Base-by-base conservation (phyloP, 1,284 basidiomycete species). In the Inonotus hispidus region DNA sequence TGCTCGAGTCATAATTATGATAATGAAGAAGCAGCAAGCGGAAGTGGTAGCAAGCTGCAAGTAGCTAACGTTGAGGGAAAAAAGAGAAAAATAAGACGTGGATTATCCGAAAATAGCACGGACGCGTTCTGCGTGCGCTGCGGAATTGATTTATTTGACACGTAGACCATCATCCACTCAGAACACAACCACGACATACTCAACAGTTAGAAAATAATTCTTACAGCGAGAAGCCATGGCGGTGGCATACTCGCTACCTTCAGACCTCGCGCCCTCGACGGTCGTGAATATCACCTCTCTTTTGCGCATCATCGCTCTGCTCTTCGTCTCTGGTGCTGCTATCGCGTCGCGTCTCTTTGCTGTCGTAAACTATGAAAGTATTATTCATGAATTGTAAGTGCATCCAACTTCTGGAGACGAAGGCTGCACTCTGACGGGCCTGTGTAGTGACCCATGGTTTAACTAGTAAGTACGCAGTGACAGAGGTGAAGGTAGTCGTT, bases 291-390 rank as follows among this genome's bases (percentile, higher is more conserved):
- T 91, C 19, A 83, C 88, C 60, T 93, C 91, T 59, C 79, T 96
- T 66, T 77, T 98, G 65, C 87, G 92, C 64, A 92, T 95, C 65
- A 81, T 95, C 66, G 89, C 94, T 29, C 85, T 98, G 60, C 82
- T 84, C 16, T 81, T 95, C 70, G 95, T 97, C 69, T 93, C 92
- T 62, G 92, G 84, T 61, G 95, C 96, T 64, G 97, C 97, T 43
- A 90, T 99, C 70, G 89, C 95, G 39, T 96, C 94, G 62, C 88
- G 97, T 72, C 81, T 99, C 68, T 99, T 99, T 73, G 95, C 96
- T 64, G 97, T 99, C 68, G 81, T 99, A 66, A 93, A 98, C 67
- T 97, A 98, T 73, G 97, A 99, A 79, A 95, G 92, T 82, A 95
- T 99, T 71, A 98, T 98, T 69, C 96, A 98, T 76, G 96, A 99